Evolutionary conservation across 495 filamentous ascomycete species (phyloP), one percentile per base, ranked within the genome.

Genomic region (Aspergillus asperescens): DNA sequence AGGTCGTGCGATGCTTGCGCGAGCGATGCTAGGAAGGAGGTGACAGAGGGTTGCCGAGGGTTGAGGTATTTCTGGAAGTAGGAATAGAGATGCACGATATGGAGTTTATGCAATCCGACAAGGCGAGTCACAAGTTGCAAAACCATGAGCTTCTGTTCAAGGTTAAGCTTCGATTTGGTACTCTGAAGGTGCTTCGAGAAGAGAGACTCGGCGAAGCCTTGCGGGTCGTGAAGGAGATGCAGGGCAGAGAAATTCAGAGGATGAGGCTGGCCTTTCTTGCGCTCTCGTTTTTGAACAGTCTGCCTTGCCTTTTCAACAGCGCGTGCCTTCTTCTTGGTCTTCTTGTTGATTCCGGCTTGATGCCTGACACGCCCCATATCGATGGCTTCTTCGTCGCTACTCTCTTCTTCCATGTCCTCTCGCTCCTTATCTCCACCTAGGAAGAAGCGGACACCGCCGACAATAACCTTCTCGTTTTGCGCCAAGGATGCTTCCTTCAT

Each of bases 241-340:
- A 89, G 80, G n/a, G 94, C 94, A 0, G 91, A 96, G 71, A 99
- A 99, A 72, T 99, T 97, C 19, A 97, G 78, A 0, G 85, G 82
- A 61, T 91, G 88, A 0, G 88, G 86, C 47, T 87, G 79, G 44
- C 81, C 84, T 80, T 95, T 95, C 75, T 92, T 94, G 62, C 81
- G 82, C 65, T 95, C 88, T 67, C 87, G 87, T 66, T 77, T 87
- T 65, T 84, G 92, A 23, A 90, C 78, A 57, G 83, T 85, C 18
- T 84, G 78, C 7, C 86, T 76, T 1, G 91, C 94, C 61, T 85
- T 87, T 48, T 91, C 86, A 18, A 94, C 76, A 7, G 80, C 78
- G 61, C 84, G 86, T 19, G 81, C 77, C 55, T 90, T 85, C 75
- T 96, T 97, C 62, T 83, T 89, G 10, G 82, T 85, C 76, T 97